Evolutionary conservation across 805 yeast species (phyloP).

Genomic region (Ogataea methanolica): DNA sequence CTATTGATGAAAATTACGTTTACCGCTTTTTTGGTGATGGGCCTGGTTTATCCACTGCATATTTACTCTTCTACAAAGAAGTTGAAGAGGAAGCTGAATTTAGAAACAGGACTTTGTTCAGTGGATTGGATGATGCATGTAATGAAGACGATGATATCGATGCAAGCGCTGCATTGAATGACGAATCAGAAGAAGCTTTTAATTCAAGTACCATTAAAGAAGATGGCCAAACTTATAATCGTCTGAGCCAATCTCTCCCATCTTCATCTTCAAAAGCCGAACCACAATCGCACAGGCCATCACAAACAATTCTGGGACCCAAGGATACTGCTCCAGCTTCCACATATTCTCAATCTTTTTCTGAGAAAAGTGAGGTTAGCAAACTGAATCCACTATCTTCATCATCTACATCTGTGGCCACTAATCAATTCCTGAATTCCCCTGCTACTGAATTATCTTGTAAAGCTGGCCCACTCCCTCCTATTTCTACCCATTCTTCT

Average conservation of each 20-base stretch:
- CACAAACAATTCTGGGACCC: too few relatives aligned
- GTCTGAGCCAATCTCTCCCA: not conserved
- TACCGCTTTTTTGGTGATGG: constrained; percentile 84
- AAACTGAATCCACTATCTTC: too few relatives aligned
- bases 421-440: too few relatives aligned
- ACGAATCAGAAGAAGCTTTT: not conserved
- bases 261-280: too few relatives aligned
- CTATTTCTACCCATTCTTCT: not conserved
- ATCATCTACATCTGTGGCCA: too few relatives aligned
- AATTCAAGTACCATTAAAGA: not conserved
- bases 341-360: too few relatives aligned
- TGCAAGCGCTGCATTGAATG: not conserved
- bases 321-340: too few relatives aligned
- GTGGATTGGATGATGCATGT: constrained; percentile 23
- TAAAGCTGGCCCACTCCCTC: not conserved
- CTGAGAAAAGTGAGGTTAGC: too few relatives aligned
- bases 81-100: constrained; percentile 37
- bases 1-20: constrained; percentile 79
- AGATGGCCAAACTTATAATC: not conserved
- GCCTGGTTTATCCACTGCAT: constrained; percentile 87
- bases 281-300: too few relatives aligned
- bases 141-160: constrained; percentile 14
- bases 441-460: too few relatives aligned
- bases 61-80: constrained; percentile 76
- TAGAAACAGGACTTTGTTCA: constrained; percentile 23